Conservation (phyloP, 1,284 basidiomycete species). For the Singerocomus inundabilis region DNA sequence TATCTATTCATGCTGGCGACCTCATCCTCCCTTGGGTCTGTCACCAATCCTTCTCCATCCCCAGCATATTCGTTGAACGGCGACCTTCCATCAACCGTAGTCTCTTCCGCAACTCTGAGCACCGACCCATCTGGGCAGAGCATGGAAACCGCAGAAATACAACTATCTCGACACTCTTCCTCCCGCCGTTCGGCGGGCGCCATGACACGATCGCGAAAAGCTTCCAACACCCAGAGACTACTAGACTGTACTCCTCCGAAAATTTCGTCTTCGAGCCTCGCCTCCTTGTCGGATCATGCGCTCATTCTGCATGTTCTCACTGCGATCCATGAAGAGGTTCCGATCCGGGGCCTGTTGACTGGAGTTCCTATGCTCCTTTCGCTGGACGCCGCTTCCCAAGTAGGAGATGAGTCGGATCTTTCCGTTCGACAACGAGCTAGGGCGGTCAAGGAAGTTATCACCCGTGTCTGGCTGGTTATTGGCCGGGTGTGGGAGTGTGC, state of each 20-base stretch:
- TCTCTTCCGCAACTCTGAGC: constrained; percentile 40
- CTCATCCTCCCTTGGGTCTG: constrained; percentile 55
- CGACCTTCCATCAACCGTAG: constrained; percentile 36
- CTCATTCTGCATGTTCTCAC: constrained; percentile 71
- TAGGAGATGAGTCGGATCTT: constrained; percentile 41
- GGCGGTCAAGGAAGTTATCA: constrained; percentile 65
- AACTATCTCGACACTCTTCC: constrained; percentile 33
- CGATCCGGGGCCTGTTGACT: constrained; percentile 71
- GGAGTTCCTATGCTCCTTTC: constrained; percentile 86
- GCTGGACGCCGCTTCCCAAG: constrained; percentile 57
- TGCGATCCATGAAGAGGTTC: constrained; percentile 66
- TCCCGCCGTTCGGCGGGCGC: constrained; percentile 50
- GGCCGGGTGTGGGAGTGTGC: constrained; percentile 70
- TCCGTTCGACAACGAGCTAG: constrained; percentile 47
- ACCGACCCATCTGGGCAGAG: constrained; percentile 26
- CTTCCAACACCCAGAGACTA: constrained; percentile 51
- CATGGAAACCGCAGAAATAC: constrained; percentile 21
- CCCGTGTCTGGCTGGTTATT: constrained; percentile 64
- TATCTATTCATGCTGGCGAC: constrained; percentile 78
- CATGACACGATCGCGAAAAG: constrained; percentile 52
- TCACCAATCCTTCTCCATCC: constrained; percentile 41
- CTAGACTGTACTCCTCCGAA: constrained; percentile 47
- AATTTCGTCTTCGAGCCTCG: constrained; percentile 46
- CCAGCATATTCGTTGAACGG: constrained; percentile 37
- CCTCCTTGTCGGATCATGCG: constrained; percentile 74